Evolutionary conservation across 1,284 basidiomycete species (phyloP).

Genomic region (Cystobasidium pallidum): DNA sequence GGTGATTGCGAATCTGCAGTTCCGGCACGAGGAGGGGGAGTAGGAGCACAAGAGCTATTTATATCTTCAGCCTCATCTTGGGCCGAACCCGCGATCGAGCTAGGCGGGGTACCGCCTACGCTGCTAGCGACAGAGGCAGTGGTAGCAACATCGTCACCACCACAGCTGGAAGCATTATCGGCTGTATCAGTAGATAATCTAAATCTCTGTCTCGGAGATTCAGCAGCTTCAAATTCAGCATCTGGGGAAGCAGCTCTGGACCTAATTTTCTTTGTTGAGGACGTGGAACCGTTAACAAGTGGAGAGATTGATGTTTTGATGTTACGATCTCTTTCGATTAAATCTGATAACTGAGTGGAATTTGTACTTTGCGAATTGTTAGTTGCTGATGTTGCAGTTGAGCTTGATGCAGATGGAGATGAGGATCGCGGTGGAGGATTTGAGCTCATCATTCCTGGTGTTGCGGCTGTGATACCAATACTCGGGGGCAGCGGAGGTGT

Average conservation of each 20-base stretch:
- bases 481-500: neutral
- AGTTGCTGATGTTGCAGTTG: constrained; percentile 36
- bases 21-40: constrained; percentile 15
- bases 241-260: constrained; percentile 39
- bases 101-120: neutral
- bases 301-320: constrained; percentile 10
- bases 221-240: constrained; percentile 33
- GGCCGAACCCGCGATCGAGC: neutral
- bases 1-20: neutral
- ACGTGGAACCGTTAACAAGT: neutral
- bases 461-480: constrained; percentile 36
- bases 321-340: constrained; percentile 18
- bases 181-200: constrained; percentile 24
- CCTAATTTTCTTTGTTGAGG: constrained; percentile 11
- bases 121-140: constrained; percentile 7
- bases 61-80: neutral
- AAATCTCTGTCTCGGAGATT: constrained; percentile 39
- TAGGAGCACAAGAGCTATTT: constrained; percentile 7
- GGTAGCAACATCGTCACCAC: constrained; percentile 14
- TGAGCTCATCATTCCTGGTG: constrained; percentile 16
- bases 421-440: constrained; percentile 16
- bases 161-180: constrained; percentile 29
- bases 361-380: constrained; percentile 20
- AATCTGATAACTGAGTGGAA: constrained; percentile 34
- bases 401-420: constrained; percentile 38